Evolutionary conservation across 2,329 filamentous ascomycete species (phyloP), one percentile per base, ranked within the genome.

Genomic region (Fusarium armeniacum): DNA sequence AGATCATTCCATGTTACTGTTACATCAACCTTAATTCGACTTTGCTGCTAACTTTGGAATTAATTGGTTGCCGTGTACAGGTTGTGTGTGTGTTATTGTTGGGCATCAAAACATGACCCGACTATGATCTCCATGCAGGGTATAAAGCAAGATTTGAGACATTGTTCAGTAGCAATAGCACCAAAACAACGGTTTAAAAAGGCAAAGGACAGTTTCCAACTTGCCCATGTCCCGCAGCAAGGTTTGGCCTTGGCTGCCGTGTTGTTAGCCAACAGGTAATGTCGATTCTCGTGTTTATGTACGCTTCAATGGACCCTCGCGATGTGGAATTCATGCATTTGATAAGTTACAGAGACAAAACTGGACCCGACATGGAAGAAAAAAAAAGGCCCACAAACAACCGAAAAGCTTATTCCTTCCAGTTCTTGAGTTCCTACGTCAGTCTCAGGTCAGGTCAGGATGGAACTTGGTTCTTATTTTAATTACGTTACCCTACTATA

Each of bases 381-480:
- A 12, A 43, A 4, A 11, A 30, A 35, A 26, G 43, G 30, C 40
- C 38, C 46, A 20, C 36, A 46, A 53, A 20, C 15, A 57, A 40
- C 15, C 28, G 38, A 41, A 46, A 59, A 47, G 18, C 18, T 60
- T 52, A 51, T 38, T 50, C 6, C 45, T 24, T 16, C 35, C 24
- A 33, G 26, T 18, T 41, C 38, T 40, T 28, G 24, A 33, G 44
- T 36, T 16, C 41, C 10, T 26, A 20, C 26, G n/a, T 33, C 24
- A 40, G n/a, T 13, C n/a, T 40, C 36, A 20, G 36, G 6, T 20
- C n/a, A 40, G 36, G 11, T 40, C n/a, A n/a, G n/a, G 26, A 28
- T 28, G 26, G 45, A 65, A 47, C 53, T 43, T 47, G 62, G 53
- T 36, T 60, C 35, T 65, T 35, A 28, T 65, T 65, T 65, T 53